phyloP scores from a whole-genome alignment of 768 basidiomycete species.

The Suillus alpinus region DNA sequence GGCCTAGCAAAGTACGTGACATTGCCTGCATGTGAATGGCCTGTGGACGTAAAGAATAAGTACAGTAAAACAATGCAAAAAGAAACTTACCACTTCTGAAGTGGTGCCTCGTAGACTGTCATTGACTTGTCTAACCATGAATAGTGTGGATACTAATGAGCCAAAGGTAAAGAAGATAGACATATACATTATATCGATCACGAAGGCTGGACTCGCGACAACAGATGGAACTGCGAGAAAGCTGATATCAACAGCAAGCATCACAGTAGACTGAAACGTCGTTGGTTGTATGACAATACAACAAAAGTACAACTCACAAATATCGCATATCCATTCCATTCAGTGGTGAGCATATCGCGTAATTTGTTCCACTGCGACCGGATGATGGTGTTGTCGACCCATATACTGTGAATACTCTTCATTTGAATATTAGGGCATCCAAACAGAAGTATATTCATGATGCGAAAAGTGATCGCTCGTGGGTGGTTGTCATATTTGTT shows the following conservation, averaged over 20 bases:
- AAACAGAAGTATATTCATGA: constrained; percentile 40
- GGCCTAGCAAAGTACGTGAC: constrained; percentile 13
- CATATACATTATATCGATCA: constrained; percentile 29
- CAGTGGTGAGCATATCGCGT: constrained; percentile 12
- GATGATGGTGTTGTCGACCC: constrained; percentile 26
- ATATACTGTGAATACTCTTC: constrained; percentile 39
- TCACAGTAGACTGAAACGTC: constrained; percentile 42
- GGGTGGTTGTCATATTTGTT: too few species aligned
- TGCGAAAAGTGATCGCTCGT: constrained; percentile 16
- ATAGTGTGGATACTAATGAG: constrained; percentile 31
- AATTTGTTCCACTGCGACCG: too few species aligned
- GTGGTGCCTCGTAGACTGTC: constrained; percentile 18
- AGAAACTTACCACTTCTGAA: constrained; percentile 24
- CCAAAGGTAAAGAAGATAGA: constrained; percentile 36
- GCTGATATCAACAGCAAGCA: constrained; percentile 52
- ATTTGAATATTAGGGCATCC: constrained; percentile 44
- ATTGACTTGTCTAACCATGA: constrained; percentile 37
- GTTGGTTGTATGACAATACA: background rate
- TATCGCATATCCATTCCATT: constrained; percentile 48
- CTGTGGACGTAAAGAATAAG: constrained; percentile 14
- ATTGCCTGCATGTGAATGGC: constrained; percentile 18
- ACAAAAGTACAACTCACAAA: constrained; percentile 33
- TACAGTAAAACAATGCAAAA: background rate
- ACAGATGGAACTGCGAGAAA: constrained; percentile 48
- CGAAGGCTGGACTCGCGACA: constrained; percentile 23